Evolutionary conservation across 495 filamentous ascomycete genomes (phyloP).

Genomic region (Haplographium delicatum): DNA sequence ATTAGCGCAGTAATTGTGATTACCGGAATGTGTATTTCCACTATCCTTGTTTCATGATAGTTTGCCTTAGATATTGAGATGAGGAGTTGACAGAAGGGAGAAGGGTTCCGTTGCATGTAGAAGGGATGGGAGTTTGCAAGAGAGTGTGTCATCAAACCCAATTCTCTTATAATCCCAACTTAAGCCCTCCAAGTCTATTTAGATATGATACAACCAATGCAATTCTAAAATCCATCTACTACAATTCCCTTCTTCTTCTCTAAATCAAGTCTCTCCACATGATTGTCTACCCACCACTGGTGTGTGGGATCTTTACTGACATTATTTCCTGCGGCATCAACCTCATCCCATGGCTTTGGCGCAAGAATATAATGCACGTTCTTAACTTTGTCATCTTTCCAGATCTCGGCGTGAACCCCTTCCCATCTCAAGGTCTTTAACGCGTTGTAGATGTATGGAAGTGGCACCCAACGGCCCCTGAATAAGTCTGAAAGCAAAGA

Average conservation of each 20-base stretch:
- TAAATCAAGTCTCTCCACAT: constrained; percentile 40
- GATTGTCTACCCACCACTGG: constrained; percentile 61
- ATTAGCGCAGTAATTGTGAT: too few species aligned
- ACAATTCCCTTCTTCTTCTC: constrained; percentile 24
- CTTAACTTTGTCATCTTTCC: constrained; percentile 71
- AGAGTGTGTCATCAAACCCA: too few species aligned
- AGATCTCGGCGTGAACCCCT: constrained; percentile 65
- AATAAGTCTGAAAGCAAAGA: constrained; percentile 64
- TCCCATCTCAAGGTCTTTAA: constrained; percentile 69
- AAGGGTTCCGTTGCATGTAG: too few species aligned
- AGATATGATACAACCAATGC: too few species aligned
- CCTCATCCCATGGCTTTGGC: constrained; percentile 78
- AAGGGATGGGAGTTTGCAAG: too few species aligned
- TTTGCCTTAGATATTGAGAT: too few species aligned
- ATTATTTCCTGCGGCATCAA: constrained; percentile 35
- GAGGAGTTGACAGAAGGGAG: too few species aligned
- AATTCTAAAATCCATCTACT: constrained; percentile 20
- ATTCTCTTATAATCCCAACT: too few species aligned
- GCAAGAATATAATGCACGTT: constrained; percentile 76
- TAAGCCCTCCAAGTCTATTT: too few species aligned
- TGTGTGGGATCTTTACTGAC: constrained; percentile 45
- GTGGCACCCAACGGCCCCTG: constrained; percentile 59
- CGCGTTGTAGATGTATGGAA: constrained; percentile 80
- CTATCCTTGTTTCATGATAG: too few species aligned
- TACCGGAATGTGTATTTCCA: too few species aligned